Base-by-base conservation (phyloP, 495 filamentous ascomycete species). In the Clavariopsis aquatica region DNA sequence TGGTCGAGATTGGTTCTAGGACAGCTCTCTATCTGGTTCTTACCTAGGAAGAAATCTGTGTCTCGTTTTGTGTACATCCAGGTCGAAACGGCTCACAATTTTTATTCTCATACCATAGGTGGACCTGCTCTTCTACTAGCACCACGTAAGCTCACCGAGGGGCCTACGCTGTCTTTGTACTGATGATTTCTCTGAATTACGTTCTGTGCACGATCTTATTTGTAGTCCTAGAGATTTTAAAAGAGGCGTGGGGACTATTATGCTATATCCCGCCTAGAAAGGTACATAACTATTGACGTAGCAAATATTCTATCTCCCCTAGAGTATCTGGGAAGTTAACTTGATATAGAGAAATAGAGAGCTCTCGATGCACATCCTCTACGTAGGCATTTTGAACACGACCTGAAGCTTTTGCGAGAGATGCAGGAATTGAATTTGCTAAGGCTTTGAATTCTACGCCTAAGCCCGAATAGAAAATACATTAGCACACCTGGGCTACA, bases 401-500 rank as follows among this genome's bases (percentile, higher is more conserved):
- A 29, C 22, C 34, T 31, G 23, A 54, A 20, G 52, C 24, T n/a
- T n/a, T 2, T 29, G 23, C 23, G 23, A 29, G 52, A 27, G 52
- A 54, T 27, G 29, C 52, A 31, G 8, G 52, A n/a, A 7, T 54
- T 31, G 52, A 4, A 4, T 54, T 54, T 31, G 22, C 52, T 23
- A 54, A 54, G 26, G 52, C 56, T 72, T 84, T 49, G 84, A 85
- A 34, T n/a, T n/a, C n/a, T n/a, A n/a, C n/a, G n/a, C n/a, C n/a
- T n/a, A n/a, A n/a, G n/a, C n/a, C n/a, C n/a, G n/a, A n/a, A n/a
- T n/a, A n/a, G n/a, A n/a, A n/a, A n/a, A n/a, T n/a, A n/a, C n/a
- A n/a, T n/a, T n/a, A n/a, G n/a, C n/a, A n/a, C n/a, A n/a, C n/a
- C n/a, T n/a, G n/a, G n/a, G n/a, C n/a, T n/a, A n/a, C n/a, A n/a